These are phyloP conservation scores for Colletotrichum theobromicola DNA, from an alignment of 2,329 filamentous ascomycete species.

Conservation along the genomic window DNA sequence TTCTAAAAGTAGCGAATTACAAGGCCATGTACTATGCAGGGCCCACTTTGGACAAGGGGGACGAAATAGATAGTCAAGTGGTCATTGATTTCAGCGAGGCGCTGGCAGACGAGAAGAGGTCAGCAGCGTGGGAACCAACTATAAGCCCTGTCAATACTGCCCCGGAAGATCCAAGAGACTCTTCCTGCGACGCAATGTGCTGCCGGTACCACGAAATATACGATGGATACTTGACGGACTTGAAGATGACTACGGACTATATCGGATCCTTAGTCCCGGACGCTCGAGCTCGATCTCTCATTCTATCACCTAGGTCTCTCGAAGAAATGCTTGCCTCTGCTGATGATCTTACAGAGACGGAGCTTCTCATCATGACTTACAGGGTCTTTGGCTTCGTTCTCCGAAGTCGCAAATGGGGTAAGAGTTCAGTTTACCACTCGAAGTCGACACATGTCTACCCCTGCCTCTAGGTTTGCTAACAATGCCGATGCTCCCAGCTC, in stretches of 20 bases:
- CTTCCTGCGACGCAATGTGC: too few species aligned
- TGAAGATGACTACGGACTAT: background rate
- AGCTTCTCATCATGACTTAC: background rate
- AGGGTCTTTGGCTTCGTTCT: background rate
- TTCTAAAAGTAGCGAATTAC: background rate
- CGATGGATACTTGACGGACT: background rate
- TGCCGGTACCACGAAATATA: background rate
- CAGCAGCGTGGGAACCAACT: background rate
- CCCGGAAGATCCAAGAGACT: background rate
- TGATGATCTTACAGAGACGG: background rate
- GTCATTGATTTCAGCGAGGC: background rate
- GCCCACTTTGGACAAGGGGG: fast-evolving
- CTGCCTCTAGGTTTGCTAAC: too few species aligned
- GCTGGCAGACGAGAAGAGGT: background rate
- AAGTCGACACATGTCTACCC: too few species aligned
- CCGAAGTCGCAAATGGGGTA: background rate
- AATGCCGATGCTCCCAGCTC: background rate
- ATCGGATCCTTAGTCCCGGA: background rate
- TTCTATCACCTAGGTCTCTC: fast-evolving
- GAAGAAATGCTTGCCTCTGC: fast-evolving
- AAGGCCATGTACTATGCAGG: background rate
- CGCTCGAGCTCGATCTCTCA: fast-evolving
- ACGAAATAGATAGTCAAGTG: background rate
- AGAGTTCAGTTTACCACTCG: background rate
- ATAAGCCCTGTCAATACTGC: fast-evolving